These are phyloP conservation scores for Antrodiella citrinella DNA, from an alignment of 768 basidiomycete genomes.

Conservation along the genomic window DNA sequence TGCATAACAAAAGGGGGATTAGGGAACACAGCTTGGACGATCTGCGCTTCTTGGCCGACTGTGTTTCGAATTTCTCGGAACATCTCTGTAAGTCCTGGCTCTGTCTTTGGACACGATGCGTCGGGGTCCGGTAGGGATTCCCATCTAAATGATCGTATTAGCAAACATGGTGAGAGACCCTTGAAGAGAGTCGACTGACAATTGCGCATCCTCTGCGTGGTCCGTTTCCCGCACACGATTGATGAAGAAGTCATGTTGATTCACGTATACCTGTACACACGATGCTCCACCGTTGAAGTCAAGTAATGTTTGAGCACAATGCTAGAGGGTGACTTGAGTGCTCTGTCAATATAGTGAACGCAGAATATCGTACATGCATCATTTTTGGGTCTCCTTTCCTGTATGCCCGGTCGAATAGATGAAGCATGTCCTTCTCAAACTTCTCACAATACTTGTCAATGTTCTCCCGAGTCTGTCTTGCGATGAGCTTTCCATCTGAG, in stretches of 20 bases:
- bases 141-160: constrained; percentile 52
- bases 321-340: no score
- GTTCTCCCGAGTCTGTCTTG: constrained; percentile 67
- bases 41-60: constrained; percentile 92
- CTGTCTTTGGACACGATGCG: constrained; percentile 63
- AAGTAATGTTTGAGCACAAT: constrained; percentile 91
- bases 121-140: constrained; percentile 71
- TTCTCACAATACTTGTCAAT: constrained; percentile 98
- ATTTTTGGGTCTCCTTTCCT: constrained; percentile 96
- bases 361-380: constrained; percentile 74
- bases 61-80: constrained; percentile 85
- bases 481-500: constrained; percentile 1
- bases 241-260: constrained; percentile 99
- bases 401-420: constrained; percentile 92
- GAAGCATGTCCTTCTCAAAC: constrained; percentile 97
- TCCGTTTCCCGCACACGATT: constrained; percentile 72
- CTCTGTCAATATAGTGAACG: no score
- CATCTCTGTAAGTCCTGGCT: constrained; percentile 70
- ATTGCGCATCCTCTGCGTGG: constrained; percentile 42
- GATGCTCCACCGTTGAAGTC: constrained; percentile 98
- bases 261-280: constrained; percentile 97
- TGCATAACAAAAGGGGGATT: constrained; percentile 96
- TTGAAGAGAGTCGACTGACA: constrained; percentile 31
- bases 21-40: constrained; percentile 97
- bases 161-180: not conserved